These are phyloP conservation scores for Acanthamoeba quina DNA, from an alignment of 208 protist genomes.

Conservation along the genomic window DNA sequence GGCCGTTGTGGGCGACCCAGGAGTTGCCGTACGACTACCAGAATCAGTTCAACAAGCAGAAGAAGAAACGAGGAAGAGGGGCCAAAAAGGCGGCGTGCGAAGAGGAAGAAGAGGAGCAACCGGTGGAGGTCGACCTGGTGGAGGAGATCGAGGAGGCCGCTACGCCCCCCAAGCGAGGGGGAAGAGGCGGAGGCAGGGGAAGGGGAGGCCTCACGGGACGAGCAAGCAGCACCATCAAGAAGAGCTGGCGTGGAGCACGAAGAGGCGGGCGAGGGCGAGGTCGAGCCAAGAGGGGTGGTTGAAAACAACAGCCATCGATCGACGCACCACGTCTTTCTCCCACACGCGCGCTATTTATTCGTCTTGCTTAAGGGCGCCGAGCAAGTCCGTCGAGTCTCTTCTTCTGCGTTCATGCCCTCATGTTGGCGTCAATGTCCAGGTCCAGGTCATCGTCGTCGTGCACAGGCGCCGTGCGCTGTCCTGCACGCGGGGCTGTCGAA, in stretches of 20 bases:
- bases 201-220: neutral
- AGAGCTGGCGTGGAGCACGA: constrained; percentile 4
- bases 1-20: constrained; percentile 33
- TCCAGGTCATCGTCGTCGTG: constrained; percentile 42
- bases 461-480: neutral
- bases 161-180: neutral
- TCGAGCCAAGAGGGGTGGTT: neutral
- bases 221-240: neutral
- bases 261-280: neutral
- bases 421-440: constrained; percentile 54
- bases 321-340: neutral
- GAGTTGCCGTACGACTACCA: constrained; percentile 53
- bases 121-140: neutral
- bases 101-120: neutral
- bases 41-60: constrained; percentile 44
- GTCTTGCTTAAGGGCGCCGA: neutral
- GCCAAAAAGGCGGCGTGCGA: neutral
- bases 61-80: neutral
- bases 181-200: neutral
- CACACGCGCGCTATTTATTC: neutral
- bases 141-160: neutral
- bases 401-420: constrained; percentile 1
- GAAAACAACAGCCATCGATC: neutral
- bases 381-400: neutral
- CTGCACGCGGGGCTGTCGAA: neutral